phyloP scores from a whole-genome alignment of 495 filamentous ascomycete species.

The Trichoderma reesei region DNA sequence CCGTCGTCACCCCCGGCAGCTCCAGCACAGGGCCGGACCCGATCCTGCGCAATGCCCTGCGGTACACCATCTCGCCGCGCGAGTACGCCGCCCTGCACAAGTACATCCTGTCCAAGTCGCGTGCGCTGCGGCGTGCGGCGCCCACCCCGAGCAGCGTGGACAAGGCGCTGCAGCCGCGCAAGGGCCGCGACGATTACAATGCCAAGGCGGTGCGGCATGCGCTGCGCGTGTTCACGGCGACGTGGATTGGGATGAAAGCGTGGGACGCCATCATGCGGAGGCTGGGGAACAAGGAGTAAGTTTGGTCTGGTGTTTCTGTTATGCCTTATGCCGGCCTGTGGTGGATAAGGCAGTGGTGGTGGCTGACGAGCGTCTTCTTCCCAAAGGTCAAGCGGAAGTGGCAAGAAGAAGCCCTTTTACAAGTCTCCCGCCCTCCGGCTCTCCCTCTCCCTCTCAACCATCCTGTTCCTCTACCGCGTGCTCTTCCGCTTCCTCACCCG shows the following conservation, averaged over 20 bases:
- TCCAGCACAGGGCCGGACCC: conserved; percentile 33
- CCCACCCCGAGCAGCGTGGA: conserved; percentile 43
- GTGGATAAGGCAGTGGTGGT: neutral
- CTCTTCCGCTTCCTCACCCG: conserved; percentile 83
- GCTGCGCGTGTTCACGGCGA: conserved; percentile 64
- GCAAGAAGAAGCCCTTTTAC: conserved; percentile 45
- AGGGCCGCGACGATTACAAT: conserved; percentile 57
- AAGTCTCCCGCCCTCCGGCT: conserved; percentile 65
- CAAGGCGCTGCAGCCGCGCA: conserved; percentile 30
- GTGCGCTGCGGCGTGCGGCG: conserved; percentile 48
- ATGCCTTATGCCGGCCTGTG: neutral
- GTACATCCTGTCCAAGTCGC: conserved; percentile 60
- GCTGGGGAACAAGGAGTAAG: conserved; percentile 35
- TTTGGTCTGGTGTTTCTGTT: neutral
- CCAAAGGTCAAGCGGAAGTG: conserved; percentile 13
- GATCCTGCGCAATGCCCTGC: conserved; percentile 65
- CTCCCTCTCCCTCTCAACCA: conserved; percentile 68
- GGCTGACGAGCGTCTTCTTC: neutral
- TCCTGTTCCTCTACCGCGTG: conserved; percentile 78
- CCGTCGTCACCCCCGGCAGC: conserved; percentile 23
- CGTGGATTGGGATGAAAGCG: conserved; percentile 58
- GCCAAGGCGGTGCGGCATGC: conserved; percentile 67
- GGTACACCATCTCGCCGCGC: conserved; percentile 72
- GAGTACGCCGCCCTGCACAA: conserved; percentile 78
- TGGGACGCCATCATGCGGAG: conserved; percentile 49